These are phyloP conservation scores for Botrytis fragariae DNA, from an alignment of 2,329 filamentous ascomycete genomes.

Conservation along the genomic window DNA sequence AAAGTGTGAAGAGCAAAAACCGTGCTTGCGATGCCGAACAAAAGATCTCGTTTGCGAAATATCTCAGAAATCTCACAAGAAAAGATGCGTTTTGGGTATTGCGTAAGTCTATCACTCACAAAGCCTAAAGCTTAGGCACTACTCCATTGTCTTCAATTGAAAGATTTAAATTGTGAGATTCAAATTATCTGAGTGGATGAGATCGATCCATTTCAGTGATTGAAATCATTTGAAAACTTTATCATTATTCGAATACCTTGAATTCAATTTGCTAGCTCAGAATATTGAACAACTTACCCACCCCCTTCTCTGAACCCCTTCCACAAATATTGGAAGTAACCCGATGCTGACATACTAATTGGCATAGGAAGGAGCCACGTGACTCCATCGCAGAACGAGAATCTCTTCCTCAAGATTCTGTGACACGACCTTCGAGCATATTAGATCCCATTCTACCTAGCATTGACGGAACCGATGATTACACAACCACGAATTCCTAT, in stretches of 20 bases:
- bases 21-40: conserved; percentile 25
- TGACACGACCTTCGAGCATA: not conserved
- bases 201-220: no score
- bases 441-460: not conserved
- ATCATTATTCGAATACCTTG: no score
- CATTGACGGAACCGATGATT: not conserved
- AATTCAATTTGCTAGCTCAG: not conserved
- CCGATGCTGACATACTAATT: not conserved
- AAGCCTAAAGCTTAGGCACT: not conserved
- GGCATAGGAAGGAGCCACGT: not conserved
- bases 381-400: not conserved
- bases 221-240: no score
- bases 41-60: conserved; percentile 24
- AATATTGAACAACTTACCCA: no score
- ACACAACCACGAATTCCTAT: not conserved
- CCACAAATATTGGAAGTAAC: not conserved
- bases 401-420: not conserved
- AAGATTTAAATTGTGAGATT: no score
- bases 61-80: not conserved
- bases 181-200: not conserved
- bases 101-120: not conserved
- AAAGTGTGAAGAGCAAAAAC: conserved; percentile 30
- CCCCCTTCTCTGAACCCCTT: not conserved
- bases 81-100: not conserved
- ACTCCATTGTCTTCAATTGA: not conserved